Conservation (phyloP, 768 basidiomycete genomes). For the Galerina sulciceps region DNA sequence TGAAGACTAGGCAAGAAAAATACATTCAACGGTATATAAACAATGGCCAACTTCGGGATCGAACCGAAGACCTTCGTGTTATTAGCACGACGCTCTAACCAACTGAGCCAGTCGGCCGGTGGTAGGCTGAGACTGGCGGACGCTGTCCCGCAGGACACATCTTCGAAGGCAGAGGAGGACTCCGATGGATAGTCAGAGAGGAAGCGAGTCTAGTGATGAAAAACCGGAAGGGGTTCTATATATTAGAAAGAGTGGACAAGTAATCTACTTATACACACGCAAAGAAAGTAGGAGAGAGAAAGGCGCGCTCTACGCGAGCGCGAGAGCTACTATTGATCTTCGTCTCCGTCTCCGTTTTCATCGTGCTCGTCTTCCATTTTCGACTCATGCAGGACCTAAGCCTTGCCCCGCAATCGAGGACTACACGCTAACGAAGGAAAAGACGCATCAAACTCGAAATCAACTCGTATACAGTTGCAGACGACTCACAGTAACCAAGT, state of each 20-base stretch:
- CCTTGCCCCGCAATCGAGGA: conserved; percentile 86
- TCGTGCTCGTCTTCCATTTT: conserved; percentile 36
- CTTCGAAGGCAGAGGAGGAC: too few relatives aligned
- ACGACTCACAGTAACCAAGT: conserved; percentile 66
- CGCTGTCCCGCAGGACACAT: too few relatives aligned
- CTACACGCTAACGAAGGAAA: conserved; percentile 38
- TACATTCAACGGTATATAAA: too few relatives aligned
- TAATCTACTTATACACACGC: conserved; percentile 3
- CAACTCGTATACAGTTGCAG: neutral
- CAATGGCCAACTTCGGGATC: conserved; percentile 76
- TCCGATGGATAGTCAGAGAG: too few relatives aligned
- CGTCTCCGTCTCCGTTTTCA: conserved; percentile 43
- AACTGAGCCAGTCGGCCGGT: conserved; percentile 87
- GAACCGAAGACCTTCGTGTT: conserved; percentile 83
- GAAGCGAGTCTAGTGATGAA: too few relatives aligned
- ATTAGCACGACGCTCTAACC: conserved; percentile 94
- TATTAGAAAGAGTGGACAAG: neutral
- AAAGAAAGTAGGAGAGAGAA: too few relatives aligned
- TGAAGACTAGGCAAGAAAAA: too few relatives aligned
- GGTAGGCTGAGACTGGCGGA: too few relatives aligned
- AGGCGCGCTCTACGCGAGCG: neutral
- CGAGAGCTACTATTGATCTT: conserved; percentile 26
- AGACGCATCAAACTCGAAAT: conserved; percentile 35
- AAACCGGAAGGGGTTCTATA: neutral
- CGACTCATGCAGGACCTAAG: conserved; percentile 65